Evolutionary conservation across 768 basidiomycete species (phyloP).

Genomic region (Guyanaporus albipodus): DNA sequence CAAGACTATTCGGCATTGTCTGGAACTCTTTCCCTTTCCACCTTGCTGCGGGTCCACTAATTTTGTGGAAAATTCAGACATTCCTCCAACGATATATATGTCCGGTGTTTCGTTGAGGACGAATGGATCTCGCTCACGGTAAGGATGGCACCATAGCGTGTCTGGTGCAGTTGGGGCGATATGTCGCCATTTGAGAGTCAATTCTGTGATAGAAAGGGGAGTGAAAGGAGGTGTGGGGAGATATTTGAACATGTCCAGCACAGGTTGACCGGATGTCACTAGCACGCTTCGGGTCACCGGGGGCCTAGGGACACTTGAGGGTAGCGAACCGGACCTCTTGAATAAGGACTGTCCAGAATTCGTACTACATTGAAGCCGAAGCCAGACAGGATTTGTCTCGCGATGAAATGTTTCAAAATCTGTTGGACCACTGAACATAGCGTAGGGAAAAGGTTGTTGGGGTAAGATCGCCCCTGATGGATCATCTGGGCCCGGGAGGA

Average conservation of each 20-base stretch:
- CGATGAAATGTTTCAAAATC: slow-evolving; percentile 61
- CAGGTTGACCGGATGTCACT: slow-evolving; percentile 86
- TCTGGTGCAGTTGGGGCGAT: slow-evolving; percentile 99
- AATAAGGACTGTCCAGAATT: slow-evolving; percentile 24
- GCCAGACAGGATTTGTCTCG: slow-evolving; percentile 88
- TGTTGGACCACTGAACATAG: slow-evolving; percentile 74
- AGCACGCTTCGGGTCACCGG: slow-evolving; percentile 56
- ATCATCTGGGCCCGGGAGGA: slow-evolving; percentile 85
- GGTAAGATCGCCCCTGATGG: slow-evolving; percentile 88
- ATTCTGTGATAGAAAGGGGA: slow-evolving; percentile 67
- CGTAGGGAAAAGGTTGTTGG: slow-evolving; percentile 88
- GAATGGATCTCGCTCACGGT: slow-evolving; percentile 84
- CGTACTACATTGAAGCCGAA: slow-evolving; percentile 54
- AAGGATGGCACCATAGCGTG: slow-evolving; percentile 98
- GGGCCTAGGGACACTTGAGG: slow-evolving; percentile 9
- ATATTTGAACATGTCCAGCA: slow-evolving; percentile 96
- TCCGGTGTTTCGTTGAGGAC: slow-evolving; percentile 82
- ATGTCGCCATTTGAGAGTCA: slow-evolving; percentile 90
- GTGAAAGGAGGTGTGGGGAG: slow-evolving; percentile 66
- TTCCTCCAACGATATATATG: slow-evolving; percentile 90
- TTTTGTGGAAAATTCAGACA: slow-evolving; percentile 75
- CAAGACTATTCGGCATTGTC: slow-evolving; percentile 67
- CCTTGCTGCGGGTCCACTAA: slow-evolving; percentile 45
- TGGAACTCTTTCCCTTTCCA: slow-evolving; percentile 23
- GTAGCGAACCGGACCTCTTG: neutral